Evolutionary conservation across 441 rosid species (phyloP), one percentile per base, ranked within the genome.

Genomic region (Euphorbia celastroides): DNA sequence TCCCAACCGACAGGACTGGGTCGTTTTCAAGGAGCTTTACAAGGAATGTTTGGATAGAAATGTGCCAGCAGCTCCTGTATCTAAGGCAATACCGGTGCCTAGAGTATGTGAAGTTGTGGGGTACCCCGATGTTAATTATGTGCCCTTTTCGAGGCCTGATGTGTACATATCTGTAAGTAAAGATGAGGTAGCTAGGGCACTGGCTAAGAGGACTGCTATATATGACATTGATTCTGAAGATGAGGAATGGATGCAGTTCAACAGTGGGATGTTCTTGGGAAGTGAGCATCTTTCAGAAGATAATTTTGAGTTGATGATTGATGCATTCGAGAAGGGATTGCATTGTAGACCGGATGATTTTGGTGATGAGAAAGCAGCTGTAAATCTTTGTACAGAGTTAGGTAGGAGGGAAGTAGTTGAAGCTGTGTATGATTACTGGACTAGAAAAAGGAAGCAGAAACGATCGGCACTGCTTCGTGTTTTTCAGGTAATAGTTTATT

Each of bases 181-280:
- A 23, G 88, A 90, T 76, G 98, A 95, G 82, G 82, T 88, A 23
- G 82, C 87, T 28, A 92, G 98, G 81, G 93, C 89, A 66, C 58
- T 95, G 83, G 80, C 86, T 19, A 88, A 76, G 73, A 85, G 68
- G 72, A 69, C 74, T 10, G 89, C 95, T 19, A 80, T 70, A 63
- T 92, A 92, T 78, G 99, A 95, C 78, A 80, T 92, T 88, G 98
- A 95, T 73, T 86, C 84, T 31, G 99, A 95, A 74, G 99, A 95
- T 78, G 96, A 88, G 74, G 87, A 77, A 69, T 95, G 99, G 22
- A 76, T 70, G 59, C 82, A 78, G 51, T 82, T 82, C 65, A 90
- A 88, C 73, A 42, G 6, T 36, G 83, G 73, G 44, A 32, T 65
- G 66, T 69, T 58, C 6, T 34, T 55, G 13, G 86, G 69, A 67